Base-by-base conservation (phyloP, 129 eudicot species). In the Scalesia atractyloides region DNA sequence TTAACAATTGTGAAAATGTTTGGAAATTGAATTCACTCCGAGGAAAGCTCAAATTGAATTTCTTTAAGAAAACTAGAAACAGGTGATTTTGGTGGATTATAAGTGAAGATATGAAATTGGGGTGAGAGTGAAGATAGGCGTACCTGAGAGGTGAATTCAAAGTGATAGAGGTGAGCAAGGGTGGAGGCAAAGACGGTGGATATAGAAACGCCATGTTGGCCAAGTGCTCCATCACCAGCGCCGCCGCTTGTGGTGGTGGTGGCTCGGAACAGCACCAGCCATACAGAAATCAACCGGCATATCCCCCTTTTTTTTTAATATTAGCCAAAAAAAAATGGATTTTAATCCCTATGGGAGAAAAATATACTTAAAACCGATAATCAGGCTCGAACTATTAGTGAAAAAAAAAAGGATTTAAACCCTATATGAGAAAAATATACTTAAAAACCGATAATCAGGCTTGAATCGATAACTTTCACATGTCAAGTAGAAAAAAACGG, bases 111-210 rank as follows among this genome's bases (percentile, higher is more conserved):
- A 22, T 66, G 34, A 30, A 30, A 30, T 30, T 3, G 34, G 34
- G 34, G 4, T 30, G 34, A 30, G 34, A 30, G 4, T 30, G 34
- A 30, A 30, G 34, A 30, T 30, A 30, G 18, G 73, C 0, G 52
- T 75, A 86, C 97, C 93, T 88, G 86, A 64, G 87, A 84, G 66
- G 91, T 89, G 79, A 82, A 86, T 71, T 89, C 91, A 41, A 83
- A 92, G 84, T 83, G 84, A 64, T 86, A 87, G 66, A 89, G 91
- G 46, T 78, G 96, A 36, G 91, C 94, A 14, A 92, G 84, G 49
- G 91, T 88, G n/a, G 91, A 89, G 79, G 86, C 85, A 9, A 87
- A 91, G 64, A 61, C 90, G 68, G 79, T 85, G 57, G 82, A 36
- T 0, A 86, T 58, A 13, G 84, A 79, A 70, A 86, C 90, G 30